A percentile compares a stretch with the other conserved stretches of the same genome.
Evolutionary conservation across 352 stramenopile species (phyloP).

Genomic region (Phytophthora constricta): DNA sequence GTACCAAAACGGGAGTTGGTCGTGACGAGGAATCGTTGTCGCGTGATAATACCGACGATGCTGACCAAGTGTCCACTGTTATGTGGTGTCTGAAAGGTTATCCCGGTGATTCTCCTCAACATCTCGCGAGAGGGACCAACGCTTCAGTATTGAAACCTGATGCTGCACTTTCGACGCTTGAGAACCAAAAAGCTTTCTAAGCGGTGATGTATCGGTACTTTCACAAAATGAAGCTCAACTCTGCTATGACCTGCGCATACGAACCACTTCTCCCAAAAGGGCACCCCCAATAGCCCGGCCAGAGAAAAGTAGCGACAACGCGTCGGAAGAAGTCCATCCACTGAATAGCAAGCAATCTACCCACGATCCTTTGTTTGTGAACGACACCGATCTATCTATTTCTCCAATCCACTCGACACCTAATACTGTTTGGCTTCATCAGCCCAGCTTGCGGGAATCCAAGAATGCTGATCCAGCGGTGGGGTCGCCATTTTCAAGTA

Average conservation of each 20-base stretch:
- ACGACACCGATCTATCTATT: neutral
- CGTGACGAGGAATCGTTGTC: neutral
- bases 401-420: neutral
- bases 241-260: conserved; percentile 26
- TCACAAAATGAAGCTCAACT: conserved; percentile 29
- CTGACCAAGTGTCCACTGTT: conserved; percentile 18
- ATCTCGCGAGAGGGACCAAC: neutral
- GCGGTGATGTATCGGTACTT: conserved; percentile 19
- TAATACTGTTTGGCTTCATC: conserved; percentile 1
- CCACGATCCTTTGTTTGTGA: neutral
- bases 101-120: neutral
- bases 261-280: neutral
- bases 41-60: neutral
- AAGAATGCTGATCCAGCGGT: neutral
- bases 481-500: conserved; percentile 14
- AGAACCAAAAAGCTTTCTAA: conserved; percentile 10
- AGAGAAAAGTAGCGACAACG: neutral
- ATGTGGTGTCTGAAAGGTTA: conserved; percentile 25
- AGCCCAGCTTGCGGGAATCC: neutral
- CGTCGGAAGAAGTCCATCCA: neutral
- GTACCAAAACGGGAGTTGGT: neutral
- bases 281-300: neutral
- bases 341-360: neutral
- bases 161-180: too few species aligned
- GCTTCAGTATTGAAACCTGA: neutral